Evolutionary conservation across 2,329 filamentous ascomycete species (phyloP).

Genomic region (Escovopsis weberi): DNA sequence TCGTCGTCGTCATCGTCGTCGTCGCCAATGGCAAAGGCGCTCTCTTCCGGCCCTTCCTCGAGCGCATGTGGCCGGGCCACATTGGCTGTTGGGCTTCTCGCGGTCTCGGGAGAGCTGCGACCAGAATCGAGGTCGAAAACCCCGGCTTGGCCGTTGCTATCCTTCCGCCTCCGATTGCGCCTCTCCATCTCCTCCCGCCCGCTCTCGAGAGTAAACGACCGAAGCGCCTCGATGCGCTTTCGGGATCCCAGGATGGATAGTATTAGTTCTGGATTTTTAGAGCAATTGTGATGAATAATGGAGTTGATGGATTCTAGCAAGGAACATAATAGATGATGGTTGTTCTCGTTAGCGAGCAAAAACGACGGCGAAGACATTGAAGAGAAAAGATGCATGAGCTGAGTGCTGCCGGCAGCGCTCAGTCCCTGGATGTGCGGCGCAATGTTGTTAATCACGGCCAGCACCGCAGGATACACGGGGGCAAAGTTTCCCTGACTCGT

Average conservation of each 20-base stretch:
- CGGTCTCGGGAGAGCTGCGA: constrained; percentile 52
- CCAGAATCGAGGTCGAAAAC: constrained; percentile 33
- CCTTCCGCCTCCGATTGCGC: constrained; percentile 55
- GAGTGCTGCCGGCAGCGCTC: constrained; percentile 59
- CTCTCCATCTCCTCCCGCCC: constrained; percentile 84
- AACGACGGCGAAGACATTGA: constrained; percentile 93
- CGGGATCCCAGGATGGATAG: constrained; percentile 66
- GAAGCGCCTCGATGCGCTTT: constrained; percentile 70
- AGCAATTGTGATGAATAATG: constrained; percentile 78
- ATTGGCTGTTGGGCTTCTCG: constrained; percentile 40
- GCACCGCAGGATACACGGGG: constrained; percentile 78
- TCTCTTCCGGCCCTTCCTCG: constrained; percentile 41
- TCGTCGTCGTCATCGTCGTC: constrained; percentile 79
- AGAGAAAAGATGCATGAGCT: constrained; percentile 73
- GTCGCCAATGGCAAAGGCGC: constrained; percentile 77
- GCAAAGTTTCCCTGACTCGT: constrained; percentile 81
- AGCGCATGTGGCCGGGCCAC: constrained; percentile 13
- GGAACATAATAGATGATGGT: constrained; percentile 67
- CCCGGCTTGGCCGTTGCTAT: constrained; percentile 37
- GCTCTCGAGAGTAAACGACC: constrained; percentile 80
- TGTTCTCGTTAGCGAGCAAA: constrained; percentile 79
- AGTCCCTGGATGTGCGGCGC: constrained; percentile 71
- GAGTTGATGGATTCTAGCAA: constrained; percentile 81
- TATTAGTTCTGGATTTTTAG: constrained; percentile 65
- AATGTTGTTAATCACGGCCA: constrained; percentile 89